phyloP scores from a whole-genome alignment of 495 filamentous ascomycete species.

The Parachaetomium inaequale region DNA sequence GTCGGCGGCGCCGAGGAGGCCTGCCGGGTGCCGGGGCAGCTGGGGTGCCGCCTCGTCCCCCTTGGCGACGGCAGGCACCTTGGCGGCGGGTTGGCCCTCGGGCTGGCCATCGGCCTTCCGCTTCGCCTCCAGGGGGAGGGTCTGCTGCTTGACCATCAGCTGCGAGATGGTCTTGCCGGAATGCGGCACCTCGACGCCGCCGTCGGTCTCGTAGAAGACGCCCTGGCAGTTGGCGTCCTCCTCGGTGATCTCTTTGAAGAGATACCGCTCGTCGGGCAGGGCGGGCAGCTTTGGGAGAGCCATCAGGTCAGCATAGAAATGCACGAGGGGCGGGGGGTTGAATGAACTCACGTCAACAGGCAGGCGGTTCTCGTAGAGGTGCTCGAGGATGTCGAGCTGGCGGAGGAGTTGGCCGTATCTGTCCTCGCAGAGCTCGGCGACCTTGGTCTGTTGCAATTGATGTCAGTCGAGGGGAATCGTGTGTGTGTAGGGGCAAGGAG shows the following conservation, averaged over 20 bases:
- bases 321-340: not conserved
- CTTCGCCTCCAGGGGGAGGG: constrained; percentile 33
- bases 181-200: constrained; percentile 39
- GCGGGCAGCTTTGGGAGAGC: constrained; percentile 31
- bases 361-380: constrained; percentile 36
- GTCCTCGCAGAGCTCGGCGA: constrained; percentile 34
- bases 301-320: constrained; percentile 13
- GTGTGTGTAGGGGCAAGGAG: not conserved
- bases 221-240: constrained; percentile 33
- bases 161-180: constrained; percentile 25
- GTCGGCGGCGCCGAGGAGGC: constrained; percentile 42
- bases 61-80: constrained; percentile 30
- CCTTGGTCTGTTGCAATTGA: constrained; percentile 22
- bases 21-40: constrained; percentile 38
- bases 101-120: constrained; percentile 41
- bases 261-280: constrained; percentile 29
- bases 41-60: constrained; percentile 26
- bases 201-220: constrained; percentile 23
- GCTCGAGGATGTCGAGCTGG: constrained; percentile 33
- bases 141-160: constrained; percentile 27
- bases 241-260: constrained; percentile 32
- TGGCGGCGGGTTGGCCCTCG: constrained; percentile 39
- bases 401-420: constrained; percentile 36
- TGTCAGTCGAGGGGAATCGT: not conserved
- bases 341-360: constrained; percentile 41